phyloP scores from a whole-genome alignment of 2,329 filamentous ascomycete species.

The Cytospora chrysosperma region DNA sequence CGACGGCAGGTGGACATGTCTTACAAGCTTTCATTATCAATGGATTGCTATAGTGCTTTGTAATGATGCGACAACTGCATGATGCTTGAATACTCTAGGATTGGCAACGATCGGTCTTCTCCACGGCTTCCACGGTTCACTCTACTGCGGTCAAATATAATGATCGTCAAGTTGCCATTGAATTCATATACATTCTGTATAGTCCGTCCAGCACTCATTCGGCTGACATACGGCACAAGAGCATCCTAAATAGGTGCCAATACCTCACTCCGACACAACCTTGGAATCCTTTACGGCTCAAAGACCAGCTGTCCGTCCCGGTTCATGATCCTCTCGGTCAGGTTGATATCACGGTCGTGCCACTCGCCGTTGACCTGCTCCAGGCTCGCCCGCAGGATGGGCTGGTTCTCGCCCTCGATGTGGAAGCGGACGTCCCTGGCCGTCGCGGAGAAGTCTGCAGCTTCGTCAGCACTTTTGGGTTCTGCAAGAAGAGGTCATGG shows the following conservation, averaged over 20 bases:
- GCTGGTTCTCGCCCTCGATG: constrained; percentile 49
- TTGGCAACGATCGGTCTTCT: not conserved
- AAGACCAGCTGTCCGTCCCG: constrained; percentile 46
- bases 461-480: constrained; percentile 13
- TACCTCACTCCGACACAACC: not conserved
- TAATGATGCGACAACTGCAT: too few relatives aligned
- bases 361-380: constrained; percentile 42
- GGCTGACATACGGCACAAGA: not conserved
- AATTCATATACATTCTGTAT: not conserved
- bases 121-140: not conserved
- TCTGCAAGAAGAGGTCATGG: not conserved
- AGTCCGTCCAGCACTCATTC: not conserved
- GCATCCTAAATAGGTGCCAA: too few relatives aligned
- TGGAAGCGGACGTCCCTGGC: constrained; percentile 47
- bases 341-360: constrained; percentile 49
- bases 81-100: too few relatives aligned
- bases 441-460: constrained; percentile 42
- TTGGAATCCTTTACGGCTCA: constrained; percentile 6
- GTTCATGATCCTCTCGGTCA: constrained; percentile 55
- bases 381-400: constrained; percentile 53
- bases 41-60: too few relatives aligned
- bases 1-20: too few relatives aligned
- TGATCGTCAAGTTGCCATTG: not conserved
- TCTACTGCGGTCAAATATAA: not conserved
- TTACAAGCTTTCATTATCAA: too few relatives aligned